These are phyloP conservation scores for Phyllosticta paracitricarpa DNA, from an alignment of 2,329 filamentous ascomycete genomes.

Conservation along the genomic window DNA sequence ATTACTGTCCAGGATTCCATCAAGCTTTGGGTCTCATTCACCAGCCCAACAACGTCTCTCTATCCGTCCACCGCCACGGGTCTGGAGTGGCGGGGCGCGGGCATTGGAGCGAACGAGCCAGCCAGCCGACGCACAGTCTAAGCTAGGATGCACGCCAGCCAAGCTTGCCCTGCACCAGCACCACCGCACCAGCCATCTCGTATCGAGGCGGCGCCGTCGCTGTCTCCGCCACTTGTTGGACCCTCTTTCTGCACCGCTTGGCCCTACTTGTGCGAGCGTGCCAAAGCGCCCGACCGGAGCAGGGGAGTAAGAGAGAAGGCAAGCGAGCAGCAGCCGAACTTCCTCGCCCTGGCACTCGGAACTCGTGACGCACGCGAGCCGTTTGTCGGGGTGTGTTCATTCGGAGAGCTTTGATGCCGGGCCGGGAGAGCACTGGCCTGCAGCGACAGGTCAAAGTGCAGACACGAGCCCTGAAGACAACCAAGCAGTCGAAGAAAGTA, in stretches of 20 bases:
- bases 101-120: neutral
- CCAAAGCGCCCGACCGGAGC: neutral
- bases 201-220: neutral
- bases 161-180: neutral
- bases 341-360: neutral
- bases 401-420: neutral
- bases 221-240: neutral
- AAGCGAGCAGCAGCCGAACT: neutral
- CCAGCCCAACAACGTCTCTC: neutral
- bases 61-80: neutral
- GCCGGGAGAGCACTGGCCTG: no score
- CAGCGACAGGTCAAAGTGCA: no score
- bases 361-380: neutral
- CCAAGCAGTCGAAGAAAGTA: no score
- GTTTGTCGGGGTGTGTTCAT: neutral
- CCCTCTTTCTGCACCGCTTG: neutral
- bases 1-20: neutral
- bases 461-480: no score
- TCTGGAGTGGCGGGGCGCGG: neutral
- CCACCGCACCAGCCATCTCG: neutral
- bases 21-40: neutral
- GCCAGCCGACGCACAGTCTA: neutral
- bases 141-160: neutral
- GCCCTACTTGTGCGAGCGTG: neutral
- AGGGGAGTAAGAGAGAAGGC: neutral